Base-by-base conservation (phyloP, 495 filamentous ascomycete species). In the Penicillium coffeae region DNA sequence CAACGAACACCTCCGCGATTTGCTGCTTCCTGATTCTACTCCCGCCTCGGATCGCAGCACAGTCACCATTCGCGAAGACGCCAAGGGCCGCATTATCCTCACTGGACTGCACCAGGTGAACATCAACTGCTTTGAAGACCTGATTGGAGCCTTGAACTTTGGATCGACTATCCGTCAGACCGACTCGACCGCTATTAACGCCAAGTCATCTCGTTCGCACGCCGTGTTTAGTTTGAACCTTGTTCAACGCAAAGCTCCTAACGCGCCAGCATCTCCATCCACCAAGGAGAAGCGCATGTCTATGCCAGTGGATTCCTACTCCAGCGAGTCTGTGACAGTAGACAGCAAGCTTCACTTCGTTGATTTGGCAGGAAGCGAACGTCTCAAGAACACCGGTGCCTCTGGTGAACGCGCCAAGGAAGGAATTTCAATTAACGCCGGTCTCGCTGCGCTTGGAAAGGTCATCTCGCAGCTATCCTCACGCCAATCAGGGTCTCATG, bases 331-430 rank as follows among this genome's bases (percentile, higher is more conserved):
- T 46, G 76, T 99, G 12, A 96, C 88, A 6, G 84, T 95, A 15
- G 94, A 97, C 63, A 97, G 94, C 81, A 99, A 99, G 65, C 79
- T 99, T 49, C 91, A 99, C 62, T 99, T 99, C 55, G 93, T 99
- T 38, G 93, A 99, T 85, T 73, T 99, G 62, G 93, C 93, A 42
- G 93, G 93, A 51, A 97, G 94, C 63, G 93, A 99, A 70, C 81
- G 93, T 55, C 68, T 99, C 64, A 99, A 99, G 74, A 97, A 97
- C 60, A 97, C 93, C 3, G 88, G 88, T 14, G 94, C 94, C 6
- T 91, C 93, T 46, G 93, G 93, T 12, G 94, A 99, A 54, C 84
- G 93, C 21, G 94, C 94, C 37, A 90, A 84, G 68, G 93, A 99
- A 68, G 93, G 93, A 56, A 99, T 99, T 48, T 95, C 94, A 12